phyloP scores from a whole-genome alignment of 1,139 yeast genomes.

The Geotrichum siamense region DNA sequence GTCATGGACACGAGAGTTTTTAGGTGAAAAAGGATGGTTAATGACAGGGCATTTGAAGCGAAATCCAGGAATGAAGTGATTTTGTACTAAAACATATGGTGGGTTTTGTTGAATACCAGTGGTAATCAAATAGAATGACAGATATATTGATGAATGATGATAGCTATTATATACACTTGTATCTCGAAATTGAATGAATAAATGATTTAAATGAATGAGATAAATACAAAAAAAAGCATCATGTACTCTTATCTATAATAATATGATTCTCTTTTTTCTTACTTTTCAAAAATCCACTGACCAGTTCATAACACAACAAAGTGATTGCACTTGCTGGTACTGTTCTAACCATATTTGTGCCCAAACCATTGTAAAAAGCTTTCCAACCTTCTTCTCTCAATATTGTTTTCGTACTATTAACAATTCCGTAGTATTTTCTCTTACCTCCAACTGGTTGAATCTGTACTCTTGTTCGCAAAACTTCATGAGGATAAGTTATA shows the following conservation, averaged over 20 bases:
- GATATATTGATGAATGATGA: no score
- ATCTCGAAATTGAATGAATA: no score
- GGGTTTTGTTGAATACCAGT: no score
- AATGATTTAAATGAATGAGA: no score
- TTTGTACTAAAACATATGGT: no score
- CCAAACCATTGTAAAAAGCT: constrained; percentile 88
- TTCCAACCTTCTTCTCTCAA: constrained; percentile 63
- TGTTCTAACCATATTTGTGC: constrained; percentile 79
- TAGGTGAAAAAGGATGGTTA: constrained; percentile 35
- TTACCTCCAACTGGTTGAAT: constrained; percentile 32
- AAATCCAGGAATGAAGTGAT: constrained; percentile 12
- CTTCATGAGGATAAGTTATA: constrained; percentile 93
- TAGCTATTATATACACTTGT: no score
- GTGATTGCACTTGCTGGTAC: constrained; percentile 96
- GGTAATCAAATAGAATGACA: no score
- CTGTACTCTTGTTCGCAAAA: constrained; percentile 86
- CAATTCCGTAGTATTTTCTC: constrained; percentile 35
- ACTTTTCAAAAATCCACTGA: constrained; percentile 49
- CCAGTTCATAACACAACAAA: constrained; percentile 83
- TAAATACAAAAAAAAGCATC: constrained; percentile 1
- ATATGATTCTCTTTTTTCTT: background rate
- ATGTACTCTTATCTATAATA: constrained; percentile 1
- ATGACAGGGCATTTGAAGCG: constrained; percentile 25
- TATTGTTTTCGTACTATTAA: constrained; percentile 46
- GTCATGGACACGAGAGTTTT: constrained; percentile 35